phyloP scores from a whole-genome alignment of 495 filamentous ascomycete genomes.

The Hypoxylon cercidicola region DNA sequence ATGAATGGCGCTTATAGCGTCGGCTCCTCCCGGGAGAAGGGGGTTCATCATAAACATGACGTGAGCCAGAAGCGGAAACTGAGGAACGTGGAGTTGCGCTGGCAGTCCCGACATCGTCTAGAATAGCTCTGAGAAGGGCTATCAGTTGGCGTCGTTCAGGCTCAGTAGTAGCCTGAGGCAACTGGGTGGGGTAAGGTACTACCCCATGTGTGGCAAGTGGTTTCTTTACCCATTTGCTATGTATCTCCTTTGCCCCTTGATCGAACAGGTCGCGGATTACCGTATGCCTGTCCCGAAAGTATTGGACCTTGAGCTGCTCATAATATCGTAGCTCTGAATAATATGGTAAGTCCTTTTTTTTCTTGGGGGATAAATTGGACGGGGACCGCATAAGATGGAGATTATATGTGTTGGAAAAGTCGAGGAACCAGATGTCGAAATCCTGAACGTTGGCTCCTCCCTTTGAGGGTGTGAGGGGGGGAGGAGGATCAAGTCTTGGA shows the following conservation, averaged over 20 bases:
- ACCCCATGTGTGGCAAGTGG: constrained; percentile 26
- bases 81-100: constrained; percentile 22
- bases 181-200: constrained; percentile 26
- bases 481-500: constrained; percentile 15
- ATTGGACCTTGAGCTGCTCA: constrained; percentile 33
- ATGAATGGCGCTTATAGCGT: constrained; percentile 26
- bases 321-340: constrained; percentile 42
- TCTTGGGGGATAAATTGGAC: constrained; percentile 28
- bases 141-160: constrained; percentile 36
- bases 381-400: constrained; percentile 40
- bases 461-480: constrained; percentile 26
- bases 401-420: constrained; percentile 45
- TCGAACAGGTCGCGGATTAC: constrained; percentile 34
- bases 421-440: constrained; percentile 47
- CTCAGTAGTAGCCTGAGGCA: constrained; percentile 38
- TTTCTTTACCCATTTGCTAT: constrained; percentile 46
- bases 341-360: constrained; percentile 20
- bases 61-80: constrained; percentile 8
- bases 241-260: constrained; percentile 37
- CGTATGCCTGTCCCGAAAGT: constrained; percentile 29
- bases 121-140: constrained; percentile 29
- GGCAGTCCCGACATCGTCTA: constrained; percentile 29
- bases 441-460: constrained; percentile 4
- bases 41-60: constrained; percentile 23
- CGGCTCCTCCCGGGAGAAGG: constrained; percentile 24